These are phyloP conservation scores for Escovopsis sp. DNA, from an alignment of 2,329 filamentous ascomycete genomes.

Conservation along the genomic window DNA sequence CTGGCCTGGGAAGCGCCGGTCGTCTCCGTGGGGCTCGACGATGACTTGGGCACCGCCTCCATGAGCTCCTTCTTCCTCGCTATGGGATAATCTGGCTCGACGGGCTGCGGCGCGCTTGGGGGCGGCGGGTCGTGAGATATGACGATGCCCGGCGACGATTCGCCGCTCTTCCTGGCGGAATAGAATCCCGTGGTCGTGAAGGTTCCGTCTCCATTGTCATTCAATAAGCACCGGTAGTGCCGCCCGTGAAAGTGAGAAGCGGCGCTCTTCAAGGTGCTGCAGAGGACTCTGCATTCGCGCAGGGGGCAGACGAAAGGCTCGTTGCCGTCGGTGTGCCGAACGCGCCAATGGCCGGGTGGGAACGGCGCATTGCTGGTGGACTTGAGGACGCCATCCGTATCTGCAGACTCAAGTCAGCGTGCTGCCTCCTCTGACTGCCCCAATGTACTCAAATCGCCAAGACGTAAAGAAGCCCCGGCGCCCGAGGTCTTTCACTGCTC, in stretches of 20 bases:
- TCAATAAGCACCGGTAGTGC: constrained; percentile 11
- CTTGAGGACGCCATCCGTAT: neutral
- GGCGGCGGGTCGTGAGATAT: constrained; percentile 14
- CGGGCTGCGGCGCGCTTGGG: constrained; percentile 6
- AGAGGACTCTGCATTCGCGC: constrained; percentile 19
- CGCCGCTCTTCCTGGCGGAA: constrained; percentile 6
- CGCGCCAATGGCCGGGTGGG: constrained; percentile 1
- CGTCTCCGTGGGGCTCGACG: no score
- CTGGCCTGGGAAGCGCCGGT: no score
- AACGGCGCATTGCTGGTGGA: constrained; percentile 1
- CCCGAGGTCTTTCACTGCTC: no score
- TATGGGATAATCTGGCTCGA: neutral
- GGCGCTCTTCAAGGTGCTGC: constrained; percentile 11
- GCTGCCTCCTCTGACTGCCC: neutral
- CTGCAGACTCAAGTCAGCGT: neutral
- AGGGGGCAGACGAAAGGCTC: constrained; percentile 23
- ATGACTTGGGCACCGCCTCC: neutral
- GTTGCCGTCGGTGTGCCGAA: constrained; percentile 5
- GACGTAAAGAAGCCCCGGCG: no score
- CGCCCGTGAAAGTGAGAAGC: constrained; percentile 5
- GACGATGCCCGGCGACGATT: constrained; percentile 14
- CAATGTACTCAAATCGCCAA: no score
- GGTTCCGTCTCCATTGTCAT: constrained; percentile 28
- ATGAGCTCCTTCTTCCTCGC: neutral
- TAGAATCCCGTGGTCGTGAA: constrained; percentile 17